Conservation (phyloP, 2,329 filamentous ascomycete genomes). For the Neobulgaria alba region DNA sequence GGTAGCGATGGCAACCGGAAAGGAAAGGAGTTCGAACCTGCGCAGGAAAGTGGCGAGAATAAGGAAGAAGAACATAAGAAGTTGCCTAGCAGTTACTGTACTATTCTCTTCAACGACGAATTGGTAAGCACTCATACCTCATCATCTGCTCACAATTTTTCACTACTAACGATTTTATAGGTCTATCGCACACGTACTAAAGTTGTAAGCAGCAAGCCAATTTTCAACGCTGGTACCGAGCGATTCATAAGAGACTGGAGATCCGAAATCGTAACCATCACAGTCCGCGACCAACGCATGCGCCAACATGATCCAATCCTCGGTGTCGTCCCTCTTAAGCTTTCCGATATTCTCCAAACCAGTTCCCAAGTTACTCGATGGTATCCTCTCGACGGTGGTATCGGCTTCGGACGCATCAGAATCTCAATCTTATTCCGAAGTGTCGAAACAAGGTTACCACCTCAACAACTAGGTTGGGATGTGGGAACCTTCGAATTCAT, state of each 20-base stretch:
- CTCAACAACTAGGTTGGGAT: slow-evolving; percentile 82
- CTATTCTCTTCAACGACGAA: slow-evolving; percentile 82
- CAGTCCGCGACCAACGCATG: slow-evolving; percentile 81
- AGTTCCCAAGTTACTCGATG: slow-evolving; percentile 75
- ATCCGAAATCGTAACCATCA: slow-evolving; percentile 75
- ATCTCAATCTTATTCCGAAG: slow-evolving; percentile 87
- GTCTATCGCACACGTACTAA: slow-evolving; percentile 92
- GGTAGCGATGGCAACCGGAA: slow-evolving; percentile 75
- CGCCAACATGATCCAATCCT: slow-evolving; percentile 91
- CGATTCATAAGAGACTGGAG: slow-evolving; percentile 91
- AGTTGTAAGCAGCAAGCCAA: slow-evolving; percentile 86
- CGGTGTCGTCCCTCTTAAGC: slow-evolving; percentile 79
- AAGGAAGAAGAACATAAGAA: slow-evolving; percentile 75
- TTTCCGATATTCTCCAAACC: slow-evolving; percentile 81
- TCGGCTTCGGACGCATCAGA: slow-evolving; percentile 82
- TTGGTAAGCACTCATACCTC: slow-evolving; percentile 39
- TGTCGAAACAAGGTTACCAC: slow-evolving; percentile 78
- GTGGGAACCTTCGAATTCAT: slow-evolving; percentile 89
- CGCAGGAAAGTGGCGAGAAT: slow-evolving; percentile 73
- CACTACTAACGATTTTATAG: slow-evolving; percentile 25
- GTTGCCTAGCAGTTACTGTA: slow-evolving; percentile 88
- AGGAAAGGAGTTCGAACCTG: slow-evolving; percentile 82
- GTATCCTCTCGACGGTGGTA: slow-evolving; percentile 94
- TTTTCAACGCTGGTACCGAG: slow-evolving; percentile 95
- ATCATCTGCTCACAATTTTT: background rate